Evolutionary conservation across 257 asterid species (phyloP).

Genomic region (Solanum appendiculatum): DNA sequence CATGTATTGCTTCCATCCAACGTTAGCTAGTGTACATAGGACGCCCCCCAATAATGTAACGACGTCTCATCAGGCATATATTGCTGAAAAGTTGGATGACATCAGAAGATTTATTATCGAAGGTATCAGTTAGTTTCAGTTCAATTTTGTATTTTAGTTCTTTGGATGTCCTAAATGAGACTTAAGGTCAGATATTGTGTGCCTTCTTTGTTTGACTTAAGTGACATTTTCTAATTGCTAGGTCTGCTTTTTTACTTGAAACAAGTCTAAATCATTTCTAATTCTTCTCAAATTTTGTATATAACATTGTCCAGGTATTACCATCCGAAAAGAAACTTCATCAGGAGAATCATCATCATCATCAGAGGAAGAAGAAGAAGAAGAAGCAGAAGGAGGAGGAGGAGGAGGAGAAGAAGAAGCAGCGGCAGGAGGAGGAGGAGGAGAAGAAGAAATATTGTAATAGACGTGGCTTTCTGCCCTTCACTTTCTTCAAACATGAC

Average conservation of each 20-base stretch:
- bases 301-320: neutral
- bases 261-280: neutral
- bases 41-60: neutral
- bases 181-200: neutral
- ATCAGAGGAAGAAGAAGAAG: too few species aligned
- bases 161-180: neutral
- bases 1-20: neutral
- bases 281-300: neutral
- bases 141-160: neutral
- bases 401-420: neutral
- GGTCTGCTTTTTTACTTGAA: neutral
- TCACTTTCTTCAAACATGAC: neutral
- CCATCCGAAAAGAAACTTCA: neutral
- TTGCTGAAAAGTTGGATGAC: neutral
- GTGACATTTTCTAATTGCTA: neutral
- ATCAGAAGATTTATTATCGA: neutral
- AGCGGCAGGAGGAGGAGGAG: neutral
- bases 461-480: neutral
- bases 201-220: neutral
- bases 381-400: too few species aligned
- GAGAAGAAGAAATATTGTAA: neutral
- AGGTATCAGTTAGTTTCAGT: neutral
- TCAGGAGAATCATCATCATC: neutral
- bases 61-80: neutral
- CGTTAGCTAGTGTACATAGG: neutral